Evolutionary conservation across 2,329 filamentous ascomycete species (phyloP), one percentile per base, ranked within the genome.

Genomic region (Fusarium sp.): DNA sequence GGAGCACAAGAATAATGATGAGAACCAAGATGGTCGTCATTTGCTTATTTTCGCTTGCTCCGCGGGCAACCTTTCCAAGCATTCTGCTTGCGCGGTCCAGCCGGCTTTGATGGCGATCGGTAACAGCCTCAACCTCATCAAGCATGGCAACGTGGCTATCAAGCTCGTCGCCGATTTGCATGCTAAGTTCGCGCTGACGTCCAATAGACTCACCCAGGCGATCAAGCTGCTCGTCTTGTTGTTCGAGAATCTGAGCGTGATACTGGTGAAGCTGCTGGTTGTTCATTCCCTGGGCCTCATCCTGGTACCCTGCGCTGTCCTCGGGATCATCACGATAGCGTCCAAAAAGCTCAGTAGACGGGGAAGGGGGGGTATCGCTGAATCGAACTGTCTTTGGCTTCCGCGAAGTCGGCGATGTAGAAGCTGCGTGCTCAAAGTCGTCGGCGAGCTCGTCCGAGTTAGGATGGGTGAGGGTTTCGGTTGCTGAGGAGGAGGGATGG

Each of bases 201-300:
- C 92, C 88, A 72, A 99, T 98, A 61, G 89, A 93, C 75, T 90
- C 88, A n/a, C 94, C 93, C 6, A 99, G 84, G 12, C 87, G 86
- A 78, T 98, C 95, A n/a, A 99, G 86, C 79, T 97, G 94, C 71
- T 93, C 92, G 77, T 99, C 96, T 81, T 99, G 96, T 67, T 98
- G 90, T n/a, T 87, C 86, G 40, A 99, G 84, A 27, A 97, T 89
- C 67, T 89, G 89, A 59, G 86, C 84, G 81, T 99, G 96, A 80
- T 97, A 94, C 23, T 87, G 85, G 81, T 98, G 92, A 69, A 98
- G 90, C 81, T 98, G 93, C 78, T 91, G 85, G 80, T 98, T 98
- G 77, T 87, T 86, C 77, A 97, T 84, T 12, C 81, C 78, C 8
- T 80, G 81, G 16, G 89, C 86, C 70, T 92, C 82, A 55, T 89